Evolutionary conservation across 2,329 filamentous ascomycete species (phyloP).

Genomic region (Aspergillus sp.): DNA sequence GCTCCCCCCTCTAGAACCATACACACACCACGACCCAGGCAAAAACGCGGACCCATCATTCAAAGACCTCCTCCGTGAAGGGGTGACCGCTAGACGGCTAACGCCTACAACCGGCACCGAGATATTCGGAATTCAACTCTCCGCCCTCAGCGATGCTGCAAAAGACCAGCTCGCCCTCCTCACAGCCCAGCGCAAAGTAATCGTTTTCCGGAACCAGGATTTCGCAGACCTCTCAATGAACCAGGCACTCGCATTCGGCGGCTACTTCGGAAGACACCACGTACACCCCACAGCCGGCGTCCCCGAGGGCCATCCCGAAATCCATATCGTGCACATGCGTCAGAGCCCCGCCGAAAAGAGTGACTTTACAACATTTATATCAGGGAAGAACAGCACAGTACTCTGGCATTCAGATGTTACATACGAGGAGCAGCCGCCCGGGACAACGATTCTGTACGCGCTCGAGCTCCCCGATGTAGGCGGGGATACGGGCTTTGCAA

Average conservation of each 20-base stretch:
- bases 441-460: slow-evolving; percentile 85
- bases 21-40: slow-evolving; percentile 44
- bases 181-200: slow-evolving; percentile 36
- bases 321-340: slow-evolving; percentile 71
- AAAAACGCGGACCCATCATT: slow-evolving; percentile 45
- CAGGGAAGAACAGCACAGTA: slow-evolving; percentile 70
- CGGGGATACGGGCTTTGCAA: slow-evolving; percentile 78
- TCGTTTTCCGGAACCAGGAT: slow-evolving; percentile 57
- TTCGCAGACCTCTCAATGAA: slow-evolving; percentile 66
- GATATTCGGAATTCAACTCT: slow-evolving; percentile 34
- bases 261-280: slow-evolving; percentile 77
- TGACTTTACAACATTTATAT: slow-evolving; percentile 60
- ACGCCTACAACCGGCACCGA: slow-evolving; percentile 37
- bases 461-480: slow-evolving; percentile 75
- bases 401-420: slow-evolving; percentile 86
- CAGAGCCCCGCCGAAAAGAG: slow-evolving; percentile 56
- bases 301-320: slow-evolving; percentile 67
- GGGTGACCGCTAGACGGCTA: slow-evolving; percentile 21
- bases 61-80: slow-evolving; percentile 38
- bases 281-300: slow-evolving; percentile 76
- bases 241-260: slow-evolving; percentile 67
- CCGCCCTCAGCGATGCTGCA: slow-evolving; percentile 26
- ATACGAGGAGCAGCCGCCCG: slow-evolving; percentile 81
- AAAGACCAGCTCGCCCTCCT: slow-evolving; percentile 35
- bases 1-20: slow-evolving; percentile 43